Evolutionary conservation across 2,329 filamentous ascomycete genomes (phyloP).

Genomic region (Fusarium setosum): DNA sequence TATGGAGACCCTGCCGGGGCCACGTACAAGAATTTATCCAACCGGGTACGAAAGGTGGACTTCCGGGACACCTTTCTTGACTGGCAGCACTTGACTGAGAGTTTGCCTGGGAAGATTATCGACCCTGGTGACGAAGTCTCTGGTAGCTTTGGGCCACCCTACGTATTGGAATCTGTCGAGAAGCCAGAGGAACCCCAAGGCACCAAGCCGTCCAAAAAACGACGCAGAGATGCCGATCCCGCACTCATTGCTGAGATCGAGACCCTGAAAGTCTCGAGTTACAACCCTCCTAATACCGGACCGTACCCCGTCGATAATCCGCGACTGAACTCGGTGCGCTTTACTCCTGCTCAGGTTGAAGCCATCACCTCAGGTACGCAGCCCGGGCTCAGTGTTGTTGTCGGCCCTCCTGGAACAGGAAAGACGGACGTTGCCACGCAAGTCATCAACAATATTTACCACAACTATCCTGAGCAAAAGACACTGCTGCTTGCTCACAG

Average conservation of each 20-base stretch:
- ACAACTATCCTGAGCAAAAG: constrained; percentile 94
- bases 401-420: constrained; percentile 94
- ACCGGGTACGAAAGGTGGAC: constrained; percentile 82
- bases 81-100: constrained; percentile 94
- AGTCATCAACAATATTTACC: constrained; percentile 98
- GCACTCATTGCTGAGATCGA: constrained; percentile 71
- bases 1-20: constrained; percentile 94
- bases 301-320: constrained; percentile 89
- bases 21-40: constrained; percentile 84
- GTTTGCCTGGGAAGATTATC: constrained; percentile 86
- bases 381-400: constrained; percentile 91
- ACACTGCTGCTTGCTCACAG: constrained; percentile 95
- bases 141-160: constrained; percentile 86
- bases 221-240: constrained; percentile 81
- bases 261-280: constrained; percentile 85
- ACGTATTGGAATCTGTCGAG: constrained; percentile 78
- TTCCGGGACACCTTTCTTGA: constrained; percentile 95
- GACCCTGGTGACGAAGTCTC: constrained; percentile 79
- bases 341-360: constrained; percentile 91
- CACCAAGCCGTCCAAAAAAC: constrained; percentile 82
- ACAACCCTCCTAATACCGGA: constrained; percentile 87
- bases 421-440: constrained; percentile 99
- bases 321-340: constrained; percentile 84
- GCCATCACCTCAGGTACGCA: constrained; percentile 95
- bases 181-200: constrained; percentile 62